Conservation (phyloP, 192 early-diverging fungal genomes). For the Coemansia sp. region DNA sequence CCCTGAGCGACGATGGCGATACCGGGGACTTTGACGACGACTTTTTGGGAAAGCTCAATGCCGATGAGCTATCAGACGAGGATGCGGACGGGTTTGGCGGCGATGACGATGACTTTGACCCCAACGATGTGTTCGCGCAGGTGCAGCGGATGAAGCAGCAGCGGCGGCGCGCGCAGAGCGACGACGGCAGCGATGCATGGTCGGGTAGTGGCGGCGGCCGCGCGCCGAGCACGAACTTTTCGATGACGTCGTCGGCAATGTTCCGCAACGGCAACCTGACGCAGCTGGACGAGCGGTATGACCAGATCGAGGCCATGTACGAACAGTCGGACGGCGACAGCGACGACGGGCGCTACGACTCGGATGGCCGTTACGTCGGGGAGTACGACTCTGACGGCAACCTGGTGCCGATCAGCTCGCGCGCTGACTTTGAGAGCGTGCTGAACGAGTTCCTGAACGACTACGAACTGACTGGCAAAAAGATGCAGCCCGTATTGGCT, state of each 20-base stretch:
- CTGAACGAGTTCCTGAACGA: constrained; percentile 74
- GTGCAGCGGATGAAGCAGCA: constrained; percentile 47
- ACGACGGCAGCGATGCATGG: too few species aligned
- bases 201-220: constrained; percentile 26
- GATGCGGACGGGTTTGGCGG: constrained; percentile 34
- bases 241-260: constrained; percentile 92
- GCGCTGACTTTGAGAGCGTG: constrained; percentile 71
- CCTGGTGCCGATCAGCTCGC: constrained; percentile 50
- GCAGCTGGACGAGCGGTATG: constrained; percentile 91
- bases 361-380: constrained; percentile 52
- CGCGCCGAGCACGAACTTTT: constrained; percentile 54
- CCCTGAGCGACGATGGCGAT: constrained; percentile 85
- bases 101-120: constrained; percentile 40
- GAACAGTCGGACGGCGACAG: constrained; percentile 25
- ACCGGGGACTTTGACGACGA: constrained; percentile 75
- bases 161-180: constrained; percentile 6
- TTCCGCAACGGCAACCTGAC: constrained; percentile 87
- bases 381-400: constrained; percentile 56
- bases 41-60: constrained; percentile 78
- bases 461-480: constrained; percentile 69
- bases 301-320: constrained; percentile 61
- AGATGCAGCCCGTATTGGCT: constrained; percentile 63
- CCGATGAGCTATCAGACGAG: constrained; percentile 49
- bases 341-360: constrained; percentile 52
- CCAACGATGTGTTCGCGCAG: constrained; percentile 44